These are phyloP conservation scores for Hondaea fermentalgiana DNA, from an alignment of 108 stramenopile species.

Conservation along the genomic window DNA sequence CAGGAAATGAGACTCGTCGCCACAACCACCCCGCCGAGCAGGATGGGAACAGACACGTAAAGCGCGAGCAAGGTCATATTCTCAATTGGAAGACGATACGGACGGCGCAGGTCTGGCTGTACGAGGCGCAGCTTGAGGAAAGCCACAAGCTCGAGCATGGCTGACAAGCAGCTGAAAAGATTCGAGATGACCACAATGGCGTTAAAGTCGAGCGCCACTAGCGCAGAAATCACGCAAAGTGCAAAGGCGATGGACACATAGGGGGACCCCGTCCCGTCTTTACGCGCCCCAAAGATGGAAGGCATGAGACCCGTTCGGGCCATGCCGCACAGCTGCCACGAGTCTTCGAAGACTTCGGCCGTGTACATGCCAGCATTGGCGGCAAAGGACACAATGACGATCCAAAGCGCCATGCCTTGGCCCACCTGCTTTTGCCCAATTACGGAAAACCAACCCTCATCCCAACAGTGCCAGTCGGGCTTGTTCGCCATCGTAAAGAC, in stretches of 20 bases:
- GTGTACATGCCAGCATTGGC: constrained; percentile 12
- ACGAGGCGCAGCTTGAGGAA: not conserved
- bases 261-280: not conserved
- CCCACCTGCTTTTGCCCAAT: not conserved
- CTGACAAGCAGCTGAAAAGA: not conserved
- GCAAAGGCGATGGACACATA: not conserved
- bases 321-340: constrained; percentile 6
- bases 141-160: not conserved
- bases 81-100: not conserved
- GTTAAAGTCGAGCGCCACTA: not conserved
- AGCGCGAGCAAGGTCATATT: not conserved
- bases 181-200: not conserved
- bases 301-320: not conserved
- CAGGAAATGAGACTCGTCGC: not conserved
- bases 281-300: not conserved
- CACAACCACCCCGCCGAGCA: not conserved
- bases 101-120: not conserved
- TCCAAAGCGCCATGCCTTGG: constrained; percentile 1
- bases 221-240: not conserved
- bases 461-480: not conserved
- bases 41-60: not conserved
- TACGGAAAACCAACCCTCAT: not conserved
- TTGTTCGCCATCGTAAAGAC: not conserved
- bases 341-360: not conserved
- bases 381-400: not conserved